A percentile compares a stretch with the other conserved stretches of the same genome.
These are phyloP conservation scores for Saxophila tyrrhenica DNA, from an alignment of 495 filamentous ascomycete genomes.

Conservation along the genomic window DNA sequence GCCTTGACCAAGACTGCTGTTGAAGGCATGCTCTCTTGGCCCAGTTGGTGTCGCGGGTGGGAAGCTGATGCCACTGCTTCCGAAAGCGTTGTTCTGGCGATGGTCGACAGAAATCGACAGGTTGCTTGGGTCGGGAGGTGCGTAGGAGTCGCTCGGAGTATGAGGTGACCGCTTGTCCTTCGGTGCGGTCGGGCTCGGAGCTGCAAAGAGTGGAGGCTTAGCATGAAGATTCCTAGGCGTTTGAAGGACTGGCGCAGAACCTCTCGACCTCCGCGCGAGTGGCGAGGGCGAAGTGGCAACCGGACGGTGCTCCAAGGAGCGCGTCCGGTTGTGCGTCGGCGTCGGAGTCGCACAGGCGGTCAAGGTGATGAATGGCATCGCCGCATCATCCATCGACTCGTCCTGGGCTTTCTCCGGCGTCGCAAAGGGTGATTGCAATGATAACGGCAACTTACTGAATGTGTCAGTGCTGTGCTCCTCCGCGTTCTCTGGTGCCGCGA, in stretches of 20 bases:
- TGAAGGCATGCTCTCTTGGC: constrained; percentile 47
- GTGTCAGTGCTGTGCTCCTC: not conserved
- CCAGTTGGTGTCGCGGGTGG: constrained; percentile 73
- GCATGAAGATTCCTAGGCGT: not conserved
- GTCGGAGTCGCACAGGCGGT: constrained; percentile 9
- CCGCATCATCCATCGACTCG: constrained; percentile 2
- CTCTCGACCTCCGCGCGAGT: constrained; percentile 31
- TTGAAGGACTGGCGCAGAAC: constrained; percentile 10
- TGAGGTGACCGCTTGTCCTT: constrained; percentile 50
- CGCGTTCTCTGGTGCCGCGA: constrained; percentile 21
- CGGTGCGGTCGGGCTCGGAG: not conserved
- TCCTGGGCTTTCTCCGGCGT: constrained; percentile 3
- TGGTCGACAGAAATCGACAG: constrained; percentile 60
- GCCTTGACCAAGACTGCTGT: constrained; percentile 33
- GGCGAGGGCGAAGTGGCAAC: constrained; percentile 8
- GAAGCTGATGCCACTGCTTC: constrained; percentile 35
- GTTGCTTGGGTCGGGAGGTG: constrained; percentile 70
- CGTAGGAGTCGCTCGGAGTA: constrained; percentile 65
- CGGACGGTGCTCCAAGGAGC: constrained; percentile 3
- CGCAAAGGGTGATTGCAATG: not conserved
- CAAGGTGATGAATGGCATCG: constrained; percentile 12
- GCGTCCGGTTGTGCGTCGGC: constrained; percentile 4
- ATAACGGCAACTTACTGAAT: constrained; percentile 12
- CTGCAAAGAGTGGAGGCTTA: constrained; percentile 7
- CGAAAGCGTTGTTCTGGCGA: constrained; percentile 27